These are phyloP conservation scores for Rhodosporidiobolus sp. DNA, from an alignment of 768 basidiomycete genomes.

Conservation along the genomic window DNA sequence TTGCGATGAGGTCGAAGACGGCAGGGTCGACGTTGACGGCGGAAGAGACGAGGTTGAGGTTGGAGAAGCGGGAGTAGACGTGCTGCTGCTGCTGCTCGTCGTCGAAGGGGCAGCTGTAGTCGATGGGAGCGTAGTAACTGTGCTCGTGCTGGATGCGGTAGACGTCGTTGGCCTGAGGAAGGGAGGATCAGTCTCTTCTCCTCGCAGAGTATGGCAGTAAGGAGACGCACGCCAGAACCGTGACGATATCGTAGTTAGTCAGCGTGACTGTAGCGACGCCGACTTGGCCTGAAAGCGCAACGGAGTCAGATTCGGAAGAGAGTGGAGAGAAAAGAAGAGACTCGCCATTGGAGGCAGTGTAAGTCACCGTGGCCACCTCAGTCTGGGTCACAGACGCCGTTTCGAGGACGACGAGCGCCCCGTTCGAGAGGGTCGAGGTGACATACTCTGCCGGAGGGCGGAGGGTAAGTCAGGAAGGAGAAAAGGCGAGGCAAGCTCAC, in stretches of 20 bases:
- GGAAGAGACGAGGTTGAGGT: background rate
- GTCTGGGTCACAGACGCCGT: background rate
- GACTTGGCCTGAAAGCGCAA: background rate
- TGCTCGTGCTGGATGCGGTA: background rate
- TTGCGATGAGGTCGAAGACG: background rate
- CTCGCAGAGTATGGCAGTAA: background rate
- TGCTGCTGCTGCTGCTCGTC: background rate
- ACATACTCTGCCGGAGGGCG: background rate
- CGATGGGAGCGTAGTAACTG: background rate
- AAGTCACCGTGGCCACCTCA: background rate
- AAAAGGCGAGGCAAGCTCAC: background rate
- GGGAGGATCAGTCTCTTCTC: background rate
- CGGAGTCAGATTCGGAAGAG: background rate
- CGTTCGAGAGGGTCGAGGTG: slow-evolving; percentile 1
- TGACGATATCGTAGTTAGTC: background rate
- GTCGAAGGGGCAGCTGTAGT: background rate
- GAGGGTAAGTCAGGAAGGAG: background rate
- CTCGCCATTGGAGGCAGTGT: background rate
- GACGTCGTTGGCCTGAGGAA: background rate
- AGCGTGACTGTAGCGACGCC: background rate
- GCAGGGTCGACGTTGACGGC: background rate
- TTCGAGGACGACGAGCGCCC: no score
- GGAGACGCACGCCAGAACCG: background rate
- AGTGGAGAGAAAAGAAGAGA: background rate
- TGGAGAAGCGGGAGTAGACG: background rate